Percentiles rank a stretch among this genome's conserved stretches.
Conservation (phyloP, 78 protist species). For the Speleostelium caveatum region DNA sequence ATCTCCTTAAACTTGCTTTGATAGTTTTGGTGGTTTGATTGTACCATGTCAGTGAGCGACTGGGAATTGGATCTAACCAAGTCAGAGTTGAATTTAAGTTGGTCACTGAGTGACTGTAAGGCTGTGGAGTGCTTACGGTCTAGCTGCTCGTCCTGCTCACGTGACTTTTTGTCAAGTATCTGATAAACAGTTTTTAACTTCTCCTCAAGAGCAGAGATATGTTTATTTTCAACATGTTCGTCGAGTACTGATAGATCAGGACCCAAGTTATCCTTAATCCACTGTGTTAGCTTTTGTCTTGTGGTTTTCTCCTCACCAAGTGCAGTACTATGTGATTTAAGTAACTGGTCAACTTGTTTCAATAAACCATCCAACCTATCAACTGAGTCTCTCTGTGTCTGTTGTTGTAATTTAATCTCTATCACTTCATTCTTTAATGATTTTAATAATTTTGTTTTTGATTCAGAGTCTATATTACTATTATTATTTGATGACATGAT, state of each 20-base stretch:
- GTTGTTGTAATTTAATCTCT: conserved; percentile 57
- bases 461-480: conserved; percentile 12
- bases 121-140: background rate
- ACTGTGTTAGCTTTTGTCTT: conserved; percentile 27
- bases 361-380: conserved; percentile 26
- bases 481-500: background rate
- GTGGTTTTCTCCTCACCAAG: conserved; percentile 41
- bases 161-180: conserved; percentile 15
- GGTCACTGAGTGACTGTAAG: background rate
- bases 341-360: conserved; percentile 28
- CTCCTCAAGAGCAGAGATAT: conserved; percentile 39
- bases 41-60: conserved; percentile 22
- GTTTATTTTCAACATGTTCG: conserved; percentile 47
- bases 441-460: conserved; percentile 64
- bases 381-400: conserved; percentile 4
- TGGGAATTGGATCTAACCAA: background rate
- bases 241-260: conserved; percentile 61
- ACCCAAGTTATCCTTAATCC: conserved; percentile 74
- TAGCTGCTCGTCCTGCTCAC: background rate
- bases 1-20: conserved; percentile 13
- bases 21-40: conserved; percentile 25
- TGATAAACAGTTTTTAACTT: conserved; percentile 62
- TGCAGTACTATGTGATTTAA: conserved; percentile 2
- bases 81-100: background rate
- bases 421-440: conserved; percentile 68